Percentiles rank a stretch among this genome's conserved stretches.
phyloP scores from a whole-genome alignment of 106 monocot genomes.

The Allium sativum region DNA sequence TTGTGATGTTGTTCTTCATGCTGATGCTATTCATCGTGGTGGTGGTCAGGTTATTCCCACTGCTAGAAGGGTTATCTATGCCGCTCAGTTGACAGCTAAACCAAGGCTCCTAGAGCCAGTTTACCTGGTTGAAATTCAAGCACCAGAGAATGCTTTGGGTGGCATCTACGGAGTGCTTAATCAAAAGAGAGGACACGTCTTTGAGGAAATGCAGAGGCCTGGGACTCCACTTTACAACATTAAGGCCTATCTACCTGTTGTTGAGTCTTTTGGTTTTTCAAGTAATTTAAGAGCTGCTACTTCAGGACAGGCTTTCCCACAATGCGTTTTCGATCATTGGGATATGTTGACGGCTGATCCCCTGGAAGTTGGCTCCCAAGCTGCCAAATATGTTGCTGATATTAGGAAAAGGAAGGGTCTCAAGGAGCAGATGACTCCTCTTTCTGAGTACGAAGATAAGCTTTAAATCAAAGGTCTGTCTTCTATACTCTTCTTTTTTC shows the following conservation, averaged over 20 bases:
- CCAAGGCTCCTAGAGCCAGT: conserved; percentile 37
- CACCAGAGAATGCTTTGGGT: conserved; percentile 27
- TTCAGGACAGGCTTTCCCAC: conserved; percentile 37
- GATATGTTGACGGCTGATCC: conserved; percentile 24
- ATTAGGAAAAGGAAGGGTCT: conserved; percentile 44
- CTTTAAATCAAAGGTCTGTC: conserved; percentile 10
- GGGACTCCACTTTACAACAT: conserved; percentile 32
- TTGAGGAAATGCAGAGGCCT: conserved; percentile 25
- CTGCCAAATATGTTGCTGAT: conserved; percentile 9
- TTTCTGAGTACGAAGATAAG: conserved; percentile 27
- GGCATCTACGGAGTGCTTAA: conserved; percentile 34
- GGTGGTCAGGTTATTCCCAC: conserved; percentile 38
- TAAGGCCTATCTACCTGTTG: conserved; percentile 33
- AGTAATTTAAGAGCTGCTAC: conserved; percentile 21
- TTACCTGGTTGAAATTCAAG: conserved; percentile 43
- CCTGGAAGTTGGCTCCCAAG: conserved; percentile 12
- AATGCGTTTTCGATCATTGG: conserved; percentile 42
- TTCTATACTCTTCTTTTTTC: no score
- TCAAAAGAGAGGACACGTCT: conserved; percentile 31
- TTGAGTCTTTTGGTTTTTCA: conserved; percentile 30
- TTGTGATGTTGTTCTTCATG: conserved; percentile 35
- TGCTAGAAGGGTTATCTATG: conserved; percentile 38
- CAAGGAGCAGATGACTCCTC: conserved; percentile 33
- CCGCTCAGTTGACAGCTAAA: conserved; percentile 32
- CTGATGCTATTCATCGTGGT: conserved; percentile 39